phyloP scores from a whole-genome alignment of 257 asterid genomes.

The Cordia subcordata region DNA sequence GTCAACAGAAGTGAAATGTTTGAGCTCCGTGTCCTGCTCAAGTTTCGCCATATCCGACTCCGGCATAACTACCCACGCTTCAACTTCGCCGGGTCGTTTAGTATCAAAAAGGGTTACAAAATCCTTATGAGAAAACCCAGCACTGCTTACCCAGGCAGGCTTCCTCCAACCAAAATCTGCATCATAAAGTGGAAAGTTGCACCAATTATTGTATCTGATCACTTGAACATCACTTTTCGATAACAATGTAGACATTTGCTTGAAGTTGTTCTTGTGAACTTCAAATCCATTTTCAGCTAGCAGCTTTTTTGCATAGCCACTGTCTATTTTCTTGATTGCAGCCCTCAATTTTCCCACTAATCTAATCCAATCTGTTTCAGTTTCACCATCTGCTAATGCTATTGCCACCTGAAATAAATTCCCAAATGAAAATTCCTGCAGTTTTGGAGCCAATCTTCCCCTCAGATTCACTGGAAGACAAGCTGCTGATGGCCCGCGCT shows the following conservation, averaged over 20 bases:
- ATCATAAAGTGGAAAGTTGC: constrained; percentile 34
- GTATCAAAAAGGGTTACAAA: constrained; percentile 19
- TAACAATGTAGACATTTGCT: constrained; percentile 9
- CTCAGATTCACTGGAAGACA: constrained; percentile 50
- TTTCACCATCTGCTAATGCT: constrained; percentile 13
- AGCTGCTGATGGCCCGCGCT: constrained; percentile 21
- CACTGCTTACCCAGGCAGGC: constrained; percentile 40
- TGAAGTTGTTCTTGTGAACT: constrained; percentile 34
- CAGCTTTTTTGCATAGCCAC: constrained; percentile 18
- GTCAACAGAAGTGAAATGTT: not conserved
- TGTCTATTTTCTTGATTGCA: constrained; percentile 30
- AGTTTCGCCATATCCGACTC: constrained; percentile 19
- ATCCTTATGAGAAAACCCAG: constrained; percentile 16
- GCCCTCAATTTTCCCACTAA: constrained; percentile 37
- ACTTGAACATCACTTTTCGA: constrained; percentile 19
- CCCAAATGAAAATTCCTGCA: constrained; percentile 49
- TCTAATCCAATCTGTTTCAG: constrained; percentile 22
- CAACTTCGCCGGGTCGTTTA: constrained; percentile 22
- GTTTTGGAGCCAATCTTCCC: constrained; percentile 18
- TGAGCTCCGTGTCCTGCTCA: constrained; percentile 16
- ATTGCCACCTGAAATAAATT: constrained; percentile 49
- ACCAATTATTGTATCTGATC: constrained; percentile 37
- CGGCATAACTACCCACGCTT: constrained; percentile 28
- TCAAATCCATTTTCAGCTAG: constrained; percentile 36
- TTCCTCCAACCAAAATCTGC: constrained; percentile 65